Base-by-base conservation (phyloP, 768 basidiomycete genomes). In the Calvatia gigantea region DNA sequence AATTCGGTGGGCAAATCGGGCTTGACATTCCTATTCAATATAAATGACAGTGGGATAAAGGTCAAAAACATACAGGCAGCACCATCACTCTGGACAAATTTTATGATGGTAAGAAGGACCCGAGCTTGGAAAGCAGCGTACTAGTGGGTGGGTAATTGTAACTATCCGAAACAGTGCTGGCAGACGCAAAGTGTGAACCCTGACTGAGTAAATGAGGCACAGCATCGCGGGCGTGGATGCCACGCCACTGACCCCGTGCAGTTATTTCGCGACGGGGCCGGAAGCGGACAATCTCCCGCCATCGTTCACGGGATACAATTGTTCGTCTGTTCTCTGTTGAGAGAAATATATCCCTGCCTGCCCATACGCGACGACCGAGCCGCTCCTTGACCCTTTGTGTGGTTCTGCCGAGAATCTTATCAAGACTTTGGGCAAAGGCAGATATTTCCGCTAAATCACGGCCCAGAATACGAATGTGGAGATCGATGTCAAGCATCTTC, bases 351-450 rank as follows among this genome's bases (percentile, higher is more conserved):
- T 83, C 70, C 66, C 80, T 83, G 29, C 67, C 74, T 4, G 60
- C 65, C 87, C 87, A 90, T 0, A 91, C 81, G 9, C 90, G 82
- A n/a, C 90, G 81, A 7, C 87, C 87, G n/a, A 91, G 69, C 28
- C 81, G 75, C 69, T 91, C 88, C 69, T 89, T 89, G n/a, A 83
- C 54, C 15, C 89, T 80, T 58, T 85, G 81, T 2, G 73, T 72
- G 15, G 73, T 80, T 8, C 87, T 81, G 4, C 71, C 77, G 6
- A 82, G 59, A 2, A 78, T 69, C n/a, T 70, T 68, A 11, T 67
- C 65, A 11, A 84, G 67, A 29, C 70, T 74, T 2, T 64, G 59
- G 33, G 73, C 65, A 49, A 90, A 74, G 2, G 67, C 61, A 49
- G 73, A 66, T 21, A 91, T 70, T 56, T 82, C 76, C 17, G 62